phyloP scores from a whole-genome alignment of 2,329 filamentous ascomycete species.

The Neonectria coccinea region DNA sequence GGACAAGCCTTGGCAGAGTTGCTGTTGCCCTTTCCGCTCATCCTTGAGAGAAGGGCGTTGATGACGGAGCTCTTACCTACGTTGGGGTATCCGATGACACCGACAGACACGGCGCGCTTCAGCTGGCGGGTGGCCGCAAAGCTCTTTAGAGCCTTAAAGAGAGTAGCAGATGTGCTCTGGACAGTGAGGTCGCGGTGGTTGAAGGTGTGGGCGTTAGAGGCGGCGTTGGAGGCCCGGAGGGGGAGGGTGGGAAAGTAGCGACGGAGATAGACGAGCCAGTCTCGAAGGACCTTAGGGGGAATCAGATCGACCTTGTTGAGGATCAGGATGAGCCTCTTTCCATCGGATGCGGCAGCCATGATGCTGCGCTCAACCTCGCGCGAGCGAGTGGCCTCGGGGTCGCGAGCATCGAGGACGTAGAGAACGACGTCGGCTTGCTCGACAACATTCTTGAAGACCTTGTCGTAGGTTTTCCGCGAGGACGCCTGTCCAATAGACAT shows the following conservation, averaged over 20 bases:
- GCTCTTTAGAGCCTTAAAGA: constrained; percentile 91
- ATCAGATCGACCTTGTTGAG: constrained; percentile 97
- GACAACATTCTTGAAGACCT: constrained; percentile 93
- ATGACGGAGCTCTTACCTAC: constrained; percentile 97
- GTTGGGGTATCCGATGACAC: constrained; percentile 95
- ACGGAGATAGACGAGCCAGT: constrained; percentile 86
- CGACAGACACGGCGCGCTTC: constrained; percentile 90
- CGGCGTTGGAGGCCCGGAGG: constrained; percentile 83
- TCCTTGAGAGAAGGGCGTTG: constrained; percentile 85
- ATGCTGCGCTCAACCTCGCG: constrained; percentile 91
- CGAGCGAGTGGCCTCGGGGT: constrained; percentile 90
- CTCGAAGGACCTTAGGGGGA: constrained; percentile 82
- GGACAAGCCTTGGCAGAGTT: constrained; percentile 76
- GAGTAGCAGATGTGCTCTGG: constrained; percentile 83
- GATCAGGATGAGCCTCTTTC: constrained; percentile 89
- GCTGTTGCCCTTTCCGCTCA: constrained; percentile 72
- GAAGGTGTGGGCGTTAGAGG: constrained; percentile 89
- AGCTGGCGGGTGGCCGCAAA: constrained; percentile 86
- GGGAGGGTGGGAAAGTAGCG: constrained; percentile 93
- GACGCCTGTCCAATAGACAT: constrained; percentile 66
- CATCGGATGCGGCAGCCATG: constrained; percentile 85
- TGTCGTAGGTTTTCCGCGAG: constrained; percentile 91
- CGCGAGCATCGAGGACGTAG: constrained; percentile 92
- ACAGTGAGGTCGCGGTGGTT: constrained; percentile 91
- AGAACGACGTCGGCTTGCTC: constrained; percentile 90